Conservation (phyloP, 192 early-diverging fungal genomes). For the Backusella psychrophila region DNA sequence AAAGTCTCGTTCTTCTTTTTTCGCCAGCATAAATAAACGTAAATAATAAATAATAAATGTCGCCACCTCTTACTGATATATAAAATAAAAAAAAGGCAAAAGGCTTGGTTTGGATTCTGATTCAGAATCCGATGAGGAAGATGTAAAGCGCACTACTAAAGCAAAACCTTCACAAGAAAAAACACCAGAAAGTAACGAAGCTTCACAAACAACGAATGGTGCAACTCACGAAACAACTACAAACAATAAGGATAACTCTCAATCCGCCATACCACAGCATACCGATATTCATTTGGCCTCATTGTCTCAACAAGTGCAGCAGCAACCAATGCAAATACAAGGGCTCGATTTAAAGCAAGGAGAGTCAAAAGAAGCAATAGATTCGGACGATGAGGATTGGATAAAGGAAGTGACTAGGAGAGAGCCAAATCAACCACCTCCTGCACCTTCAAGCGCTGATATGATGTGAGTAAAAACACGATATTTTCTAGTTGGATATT, state of each 20-base stretch:
- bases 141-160: background rate
- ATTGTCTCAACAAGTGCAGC: background rate
- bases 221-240: background rate
- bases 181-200: background rate
- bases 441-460: background rate
- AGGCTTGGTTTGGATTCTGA: background rate
- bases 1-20: background rate
- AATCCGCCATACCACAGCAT: background rate
- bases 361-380: background rate
- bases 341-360: background rate
- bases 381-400: background rate
- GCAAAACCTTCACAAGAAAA: background rate
- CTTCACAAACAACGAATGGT: background rate
- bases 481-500: no score
- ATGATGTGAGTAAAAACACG: background rate
- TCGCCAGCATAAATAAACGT: constrained; percentile 10
- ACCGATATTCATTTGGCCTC: background rate
- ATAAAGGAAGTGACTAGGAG: background rate
- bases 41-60: background rate
- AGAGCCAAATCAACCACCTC: background rate
- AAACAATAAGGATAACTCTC: background rate
- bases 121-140: background rate
- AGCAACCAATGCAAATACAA: background rate
- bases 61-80: background rate
- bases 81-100: background rate